phyloP scores from a whole-genome alignment of 352 stramenopile genomes.

The Pythium periplocum region DNA sequence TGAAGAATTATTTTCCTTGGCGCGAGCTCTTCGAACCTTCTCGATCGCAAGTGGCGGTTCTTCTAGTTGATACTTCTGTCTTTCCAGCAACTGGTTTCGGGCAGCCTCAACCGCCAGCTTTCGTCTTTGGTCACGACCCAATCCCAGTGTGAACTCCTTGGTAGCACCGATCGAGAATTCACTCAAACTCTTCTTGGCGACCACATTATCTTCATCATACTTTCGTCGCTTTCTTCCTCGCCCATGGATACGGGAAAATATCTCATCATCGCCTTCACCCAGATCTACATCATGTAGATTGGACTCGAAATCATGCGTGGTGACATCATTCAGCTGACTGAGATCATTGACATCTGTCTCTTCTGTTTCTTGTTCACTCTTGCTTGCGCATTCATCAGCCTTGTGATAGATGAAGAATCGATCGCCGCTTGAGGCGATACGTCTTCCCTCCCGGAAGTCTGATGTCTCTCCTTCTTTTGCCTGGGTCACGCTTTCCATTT shows the following conservation, averaged over 20 bases:
- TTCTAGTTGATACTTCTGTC: conserved; percentile 31
- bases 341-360: too few species aligned
- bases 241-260: conserved; percentile 19
- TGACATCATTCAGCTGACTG: too few species aligned
- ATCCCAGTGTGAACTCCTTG: conserved; percentile 22
- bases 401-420: conserved; percentile 75
- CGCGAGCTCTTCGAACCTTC: conserved; percentile 19
- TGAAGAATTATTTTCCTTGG: background rate
- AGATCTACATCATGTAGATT: background rate
- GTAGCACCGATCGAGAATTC: conserved; percentile 28
- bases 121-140: conserved; percentile 19
- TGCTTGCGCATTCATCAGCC: conserved; percentile 4
- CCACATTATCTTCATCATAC: conserved; percentile 10
- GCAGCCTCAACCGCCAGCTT: conserved; percentile 25
- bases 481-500: conserved; percentile 25
- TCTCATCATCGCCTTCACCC: conserved; percentile 12
- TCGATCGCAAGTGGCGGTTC: conserved; percentile 47
- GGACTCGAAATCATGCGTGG: conserved; percentile 6
- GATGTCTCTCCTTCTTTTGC: too few species aligned
- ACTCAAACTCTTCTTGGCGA: conserved; percentile 20
- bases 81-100: conserved; percentile 13
- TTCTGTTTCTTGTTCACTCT: too few species aligned
- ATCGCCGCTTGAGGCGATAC: conserved; percentile 76
- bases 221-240: conserved; percentile 13
- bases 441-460: conserved; percentile 13